Percentiles rank a stretch among this genome's conserved stretches.
Conservation (phyloP, 768 basidiomycete genomes). For the Tephrocybe sp. region DNA sequence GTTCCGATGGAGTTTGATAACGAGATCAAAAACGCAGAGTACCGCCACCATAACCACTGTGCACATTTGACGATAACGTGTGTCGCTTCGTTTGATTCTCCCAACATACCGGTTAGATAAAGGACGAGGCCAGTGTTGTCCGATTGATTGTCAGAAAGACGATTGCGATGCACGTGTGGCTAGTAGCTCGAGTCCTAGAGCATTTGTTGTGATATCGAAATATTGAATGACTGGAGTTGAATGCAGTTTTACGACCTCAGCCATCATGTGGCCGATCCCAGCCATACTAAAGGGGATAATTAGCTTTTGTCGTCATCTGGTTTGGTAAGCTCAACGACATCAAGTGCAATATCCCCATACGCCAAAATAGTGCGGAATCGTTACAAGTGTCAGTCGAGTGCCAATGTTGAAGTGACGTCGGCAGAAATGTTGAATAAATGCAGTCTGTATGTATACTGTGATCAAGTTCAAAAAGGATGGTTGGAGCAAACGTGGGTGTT, state of each 20-base stretch:
- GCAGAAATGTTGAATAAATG: slow-evolving; percentile 50
- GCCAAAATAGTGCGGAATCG: slow-evolving; percentile 47
- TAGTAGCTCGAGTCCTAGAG: slow-evolving; percentile 38
- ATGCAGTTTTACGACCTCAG: slow-evolving; percentile 34
- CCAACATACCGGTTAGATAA: slow-evolving; percentile 51
- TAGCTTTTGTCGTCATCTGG: slow-evolving; percentile 10
- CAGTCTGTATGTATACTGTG: no score
- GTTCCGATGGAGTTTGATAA: background rate
- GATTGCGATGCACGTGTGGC: background rate
- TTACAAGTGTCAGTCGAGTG: slow-evolving; percentile 32
- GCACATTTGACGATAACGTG: background rate
- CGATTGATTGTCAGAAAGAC: slow-evolving; percentile 9
- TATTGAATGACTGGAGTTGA: slow-evolving; percentile 55
- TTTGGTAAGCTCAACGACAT: slow-evolving; percentile 33
- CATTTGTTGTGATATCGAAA: slow-evolving; percentile 35
- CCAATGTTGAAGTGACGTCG: slow-evolving; percentile 29
- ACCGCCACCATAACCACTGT: no score
- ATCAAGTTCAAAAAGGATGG: no score
- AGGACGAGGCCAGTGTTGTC: slow-evolving; percentile 42
- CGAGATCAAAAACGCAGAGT: slow-evolving; percentile 40
- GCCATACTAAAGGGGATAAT: slow-evolving; percentile 32
- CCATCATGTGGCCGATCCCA: slow-evolving; percentile 36
- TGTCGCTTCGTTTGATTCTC: background rate
- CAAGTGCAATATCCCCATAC: slow-evolving; percentile 65
- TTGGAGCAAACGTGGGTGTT: no score